phyloP scores from a whole-genome alignment of 495 filamentous ascomycete genomes.

The Aspergillus diversus region DNA sequence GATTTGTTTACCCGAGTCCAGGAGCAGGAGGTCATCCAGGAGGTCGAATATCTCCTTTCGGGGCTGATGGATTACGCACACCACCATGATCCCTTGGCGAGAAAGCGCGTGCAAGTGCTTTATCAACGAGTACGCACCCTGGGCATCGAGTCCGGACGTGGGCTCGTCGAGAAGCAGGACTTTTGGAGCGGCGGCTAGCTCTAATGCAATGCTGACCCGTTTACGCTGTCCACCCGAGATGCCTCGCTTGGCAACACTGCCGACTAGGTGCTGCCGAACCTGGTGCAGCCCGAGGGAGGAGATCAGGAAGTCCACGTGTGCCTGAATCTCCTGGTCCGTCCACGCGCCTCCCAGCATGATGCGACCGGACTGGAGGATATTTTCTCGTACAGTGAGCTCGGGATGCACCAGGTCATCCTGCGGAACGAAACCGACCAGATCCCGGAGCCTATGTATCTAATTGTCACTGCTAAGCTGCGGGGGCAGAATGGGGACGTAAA shows the following conservation, averaged over 20 bases:
- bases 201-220: conserved; percentile 73
- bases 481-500: no score
- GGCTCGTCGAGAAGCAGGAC: conserved; percentile 75
- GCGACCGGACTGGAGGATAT: conserved; percentile 53
- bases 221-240: conserved; percentile 80
- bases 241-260: conserved; percentile 35
- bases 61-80: conserved; percentile 76
- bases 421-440: conserved; percentile 60
- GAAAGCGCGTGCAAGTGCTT: conserved; percentile 69
- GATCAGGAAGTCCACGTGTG: background rate
- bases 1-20: conserved; percentile 64
- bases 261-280: background rate
- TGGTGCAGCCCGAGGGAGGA: background rate
- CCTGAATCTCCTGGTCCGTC: background rate
- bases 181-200: conserved; percentile 72
- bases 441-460: no score
- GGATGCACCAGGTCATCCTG: conserved; percentile 56
- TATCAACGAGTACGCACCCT: conserved; percentile 74
- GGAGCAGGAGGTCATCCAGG: conserved; percentile 70
- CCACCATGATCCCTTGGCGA: conserved; percentile 71
- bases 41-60: conserved; percentile 71
- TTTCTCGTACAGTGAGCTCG: conserved; percentile 55
- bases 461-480: no score
- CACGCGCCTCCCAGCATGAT: conserved; percentile 34
- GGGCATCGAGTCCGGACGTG: conserved; percentile 75